A percentile compares a stretch with the other conserved stretches of the same genome.
These are phyloP conservation scores for Kandelia obovata DNA, from an alignment of 345 rosid species.

Conservation along the genomic window DNA sequence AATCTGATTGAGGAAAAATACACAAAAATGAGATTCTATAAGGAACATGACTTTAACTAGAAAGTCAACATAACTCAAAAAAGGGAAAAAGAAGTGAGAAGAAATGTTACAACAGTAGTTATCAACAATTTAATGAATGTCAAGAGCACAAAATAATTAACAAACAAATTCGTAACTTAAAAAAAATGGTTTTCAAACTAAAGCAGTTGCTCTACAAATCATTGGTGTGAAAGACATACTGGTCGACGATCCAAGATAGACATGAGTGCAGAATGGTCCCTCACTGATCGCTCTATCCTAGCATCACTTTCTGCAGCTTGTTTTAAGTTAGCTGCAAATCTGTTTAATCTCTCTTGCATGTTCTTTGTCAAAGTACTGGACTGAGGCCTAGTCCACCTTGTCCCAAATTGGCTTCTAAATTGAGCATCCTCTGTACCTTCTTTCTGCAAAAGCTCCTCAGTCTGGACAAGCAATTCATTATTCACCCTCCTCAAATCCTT, in stretches of 20 bases:
- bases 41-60: too few relatives aligned
- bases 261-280: conserved; percentile 76
- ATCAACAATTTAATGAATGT: too few relatives aligned
- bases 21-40: not conserved
- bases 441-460: conserved; percentile 94
- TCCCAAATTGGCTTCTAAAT: conserved; percentile 93
- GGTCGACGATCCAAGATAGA: conserved; percentile 88
- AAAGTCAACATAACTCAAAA: too few relatives aligned
- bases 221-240: conserved; percentile 37
- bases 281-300: conserved; percentile 87
- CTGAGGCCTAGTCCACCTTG: conserved; percentile 99
- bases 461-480: conserved; percentile 86
- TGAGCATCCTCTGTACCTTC: conserved; percentile 94
- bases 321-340: conserved; percentile 92
- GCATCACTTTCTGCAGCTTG: conserved; percentile 97
- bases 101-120: too few relatives aligned
- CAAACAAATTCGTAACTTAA: too few relatives aligned
- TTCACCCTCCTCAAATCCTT: conserved; percentile 87
- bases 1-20: conserved; percentile 51
- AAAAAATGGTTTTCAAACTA: too few relatives aligned
- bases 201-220: too few relatives aligned
- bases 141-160: too few relatives aligned
- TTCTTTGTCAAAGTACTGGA: conserved; percentile 94
- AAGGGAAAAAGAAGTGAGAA: too few relatives aligned
- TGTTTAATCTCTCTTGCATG: conserved; percentile 86